Conservation (phyloP, 2,329 filamentous ascomycete species). For the Dothideomycetes sp. region DNA sequence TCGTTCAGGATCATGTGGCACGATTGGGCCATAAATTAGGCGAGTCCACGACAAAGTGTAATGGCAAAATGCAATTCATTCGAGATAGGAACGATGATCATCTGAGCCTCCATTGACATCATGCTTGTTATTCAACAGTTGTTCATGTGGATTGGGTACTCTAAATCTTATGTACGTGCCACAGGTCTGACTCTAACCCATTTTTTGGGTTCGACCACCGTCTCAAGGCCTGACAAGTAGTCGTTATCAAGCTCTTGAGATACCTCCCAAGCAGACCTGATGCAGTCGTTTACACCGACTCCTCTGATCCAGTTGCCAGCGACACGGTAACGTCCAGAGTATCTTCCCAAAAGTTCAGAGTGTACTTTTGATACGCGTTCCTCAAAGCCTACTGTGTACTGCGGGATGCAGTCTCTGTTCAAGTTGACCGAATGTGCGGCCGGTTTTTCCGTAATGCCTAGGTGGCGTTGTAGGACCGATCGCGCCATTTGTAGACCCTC, state of each 20-base stretch:
- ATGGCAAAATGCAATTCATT: too few species aligned
- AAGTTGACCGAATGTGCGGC: slow-evolving; percentile 52
- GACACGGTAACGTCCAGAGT: slow-evolving; percentile 56
- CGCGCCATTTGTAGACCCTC: slow-evolving; percentile 63
- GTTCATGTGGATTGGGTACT: too few species aligned
- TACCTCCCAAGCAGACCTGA: slow-evolving; percentile 49
- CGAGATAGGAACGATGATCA: too few species aligned
- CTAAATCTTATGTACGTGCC: too few species aligned
- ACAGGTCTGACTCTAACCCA: slow-evolving; percentile 12
- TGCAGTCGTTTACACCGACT: slow-evolving; percentile 42
- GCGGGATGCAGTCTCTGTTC: slow-evolving; percentile 71
- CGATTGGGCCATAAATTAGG: too few species aligned
- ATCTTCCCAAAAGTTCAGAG: slow-evolving; percentile 45
- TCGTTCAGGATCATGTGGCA: too few species aligned
- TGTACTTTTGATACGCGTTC: slow-evolving; percentile 51
- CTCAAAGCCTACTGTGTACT: slow-evolving; percentile 75
- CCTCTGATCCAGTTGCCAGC: slow-evolving; percentile 40
- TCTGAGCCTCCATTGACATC: too few species aligned
- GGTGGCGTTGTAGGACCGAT: slow-evolving; percentile 60
- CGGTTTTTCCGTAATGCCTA: slow-evolving; percentile 58
- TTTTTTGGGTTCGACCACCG: slow-evolving; percentile 8
- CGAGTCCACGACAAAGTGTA: too few species aligned
- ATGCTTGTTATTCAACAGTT: too few species aligned
- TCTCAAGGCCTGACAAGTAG: slow-evolving; percentile 3
- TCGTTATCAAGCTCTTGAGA: slow-evolving; percentile 32